Evolutionary conservation across 768 basidiomycete genomes (phyloP), one percentile per base, ranked within the genome.

Genomic region (Termitomyces sp.): DNA sequence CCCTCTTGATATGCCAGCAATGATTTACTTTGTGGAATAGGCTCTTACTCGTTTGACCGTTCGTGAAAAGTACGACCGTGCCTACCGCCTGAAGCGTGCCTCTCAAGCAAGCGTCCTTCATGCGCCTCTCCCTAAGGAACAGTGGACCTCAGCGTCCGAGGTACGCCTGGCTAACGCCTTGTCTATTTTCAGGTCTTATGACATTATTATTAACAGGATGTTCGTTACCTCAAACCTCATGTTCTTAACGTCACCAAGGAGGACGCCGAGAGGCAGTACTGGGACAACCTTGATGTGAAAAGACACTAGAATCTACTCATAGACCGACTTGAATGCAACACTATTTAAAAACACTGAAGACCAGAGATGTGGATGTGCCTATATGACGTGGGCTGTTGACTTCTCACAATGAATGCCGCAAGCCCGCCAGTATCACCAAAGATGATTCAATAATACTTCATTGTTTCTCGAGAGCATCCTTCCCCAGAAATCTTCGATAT

Each of bases 11-110:
- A 10, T 18, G 23, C 18, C 6, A 18, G 16, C 31, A 47, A 39
- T 50, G 44, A 42, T 50, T 61, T 18, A n/a, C 18, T 27, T 38
- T 36, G 27, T 35, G 54, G 41, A 39, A 35, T 63, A 98, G 95
- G 96, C 96, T 33, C 71, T 99, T 59, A 68, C 66, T 41, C 94
- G 96, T 65, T 76, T 99, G 66, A 84, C 91, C 43, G 78, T 82
- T 31, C 79, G 82, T 45, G 86, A 98, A 74, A 67, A 76, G 32
- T 98, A 94, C 72, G 95, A 97, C 80, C 91, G 97, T 57, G 84
- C 84, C 53, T 97, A 76, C 82, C 90, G 97, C 58, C 75, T 95
- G 70, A 91, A 93, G 69, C 74, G 85, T n/a, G 88, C 90, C 23
- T 82, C 83, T 32, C 93, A 96, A 52, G 78, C 83, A 52, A 87